These are phyloP conservation scores for Blastobotrys arbuscula DNA, from an alignment of 1,139 yeast species.

Conservation along the genomic window DNA sequence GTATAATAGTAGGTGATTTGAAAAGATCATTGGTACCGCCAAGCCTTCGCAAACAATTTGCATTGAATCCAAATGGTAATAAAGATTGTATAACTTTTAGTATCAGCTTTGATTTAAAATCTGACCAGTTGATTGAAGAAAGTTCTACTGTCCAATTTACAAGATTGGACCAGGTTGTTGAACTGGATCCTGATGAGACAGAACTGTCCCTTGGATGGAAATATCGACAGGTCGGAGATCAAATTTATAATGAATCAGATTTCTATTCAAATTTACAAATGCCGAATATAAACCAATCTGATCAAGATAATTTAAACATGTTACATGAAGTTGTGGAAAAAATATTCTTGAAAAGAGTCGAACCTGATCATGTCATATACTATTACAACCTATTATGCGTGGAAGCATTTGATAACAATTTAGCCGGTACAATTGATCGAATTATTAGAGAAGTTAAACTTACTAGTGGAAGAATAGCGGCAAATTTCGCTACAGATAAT, in stretches of 20 bases:
- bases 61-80: not conserved
- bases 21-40: not conserved
- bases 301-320: not conserved
- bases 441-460: slow-evolving; percentile 18
- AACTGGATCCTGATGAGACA: slow-evolving; percentile 1
- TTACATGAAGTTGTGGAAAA: slow-evolving; percentile 13
- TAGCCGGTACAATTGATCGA: not conserved
- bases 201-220: slow-evolving; percentile 12
- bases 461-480: slow-evolving; percentile 8
- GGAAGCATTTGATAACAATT: not conserved
- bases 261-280: not conserved
- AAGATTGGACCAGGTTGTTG: not conserved
- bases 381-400: not conserved
- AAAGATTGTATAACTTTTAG: slow-evolving; percentile 1
- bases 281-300: not conserved
- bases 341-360: slow-evolving; percentile 15
- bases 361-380: not conserved
- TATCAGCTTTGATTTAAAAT: not conserved
- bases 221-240: slow-evolving; percentile 10
- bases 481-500: slow-evolving; percentile 1
- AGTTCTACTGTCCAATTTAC: not conserved
- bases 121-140: not conserved
- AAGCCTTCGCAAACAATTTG: not conserved
- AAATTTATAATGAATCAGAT: slow-evolving; percentile 2
- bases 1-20: slow-evolving; percentile 1